phyloP scores from a whole-genome alignment of 2,329 filamentous ascomycete species.

The Lachnellula subtilissima region DNA sequence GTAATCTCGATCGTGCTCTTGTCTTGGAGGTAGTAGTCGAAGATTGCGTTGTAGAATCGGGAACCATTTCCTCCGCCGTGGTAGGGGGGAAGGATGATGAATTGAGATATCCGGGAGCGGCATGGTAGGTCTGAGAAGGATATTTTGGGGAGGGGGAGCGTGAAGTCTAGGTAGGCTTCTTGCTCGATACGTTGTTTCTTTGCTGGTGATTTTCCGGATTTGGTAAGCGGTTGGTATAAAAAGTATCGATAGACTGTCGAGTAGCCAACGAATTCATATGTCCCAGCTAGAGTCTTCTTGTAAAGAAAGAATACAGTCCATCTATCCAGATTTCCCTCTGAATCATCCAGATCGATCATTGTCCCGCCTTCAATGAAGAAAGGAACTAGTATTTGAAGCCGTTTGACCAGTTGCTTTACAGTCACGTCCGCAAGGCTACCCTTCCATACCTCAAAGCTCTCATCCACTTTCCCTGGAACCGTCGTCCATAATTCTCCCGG shows the following conservation, averaged over 20 bases:
- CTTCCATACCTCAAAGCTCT: slow-evolving; percentile 79
- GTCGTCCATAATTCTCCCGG: slow-evolving; percentile 68
- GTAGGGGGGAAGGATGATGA: slow-evolving; percentile 83
- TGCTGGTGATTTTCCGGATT: slow-evolving; percentile 36
- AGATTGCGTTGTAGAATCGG: slow-evolving; percentile 76
- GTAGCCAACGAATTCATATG: slow-evolving; percentile 85
- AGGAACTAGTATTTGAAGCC: slow-evolving; percentile 77
- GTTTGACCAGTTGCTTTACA: slow-evolving; percentile 67
- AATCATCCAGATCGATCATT: slow-evolving; percentile 62
- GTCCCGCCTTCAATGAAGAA: slow-evolving; percentile 94
- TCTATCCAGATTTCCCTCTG: slow-evolving; percentile 68
- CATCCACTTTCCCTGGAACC: slow-evolving; percentile 50
- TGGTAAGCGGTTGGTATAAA: slow-evolving; percentile 49
- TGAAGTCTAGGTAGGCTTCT: slow-evolving; percentile 33
- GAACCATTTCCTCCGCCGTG: slow-evolving; percentile 76
- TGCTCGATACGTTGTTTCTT: slow-evolving; percentile 31
- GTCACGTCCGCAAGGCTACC: slow-evolving; percentile 66
- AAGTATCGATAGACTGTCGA: slow-evolving; percentile 88
- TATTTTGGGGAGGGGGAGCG: slow-evolving; percentile 31
- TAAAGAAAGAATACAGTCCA: slow-evolving; percentile 93
- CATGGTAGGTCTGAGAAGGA: slow-evolving; percentile 61
- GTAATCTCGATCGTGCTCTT: slow-evolving; percentile 71
- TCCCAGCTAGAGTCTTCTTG: slow-evolving; percentile 53
- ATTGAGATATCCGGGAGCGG: slow-evolving; percentile 85
- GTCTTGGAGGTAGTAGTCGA: slow-evolving; percentile 61